Base-by-base conservation (phyloP, 2,329 filamentous ascomycete genomes). In the Alternaria rosae region DNA sequence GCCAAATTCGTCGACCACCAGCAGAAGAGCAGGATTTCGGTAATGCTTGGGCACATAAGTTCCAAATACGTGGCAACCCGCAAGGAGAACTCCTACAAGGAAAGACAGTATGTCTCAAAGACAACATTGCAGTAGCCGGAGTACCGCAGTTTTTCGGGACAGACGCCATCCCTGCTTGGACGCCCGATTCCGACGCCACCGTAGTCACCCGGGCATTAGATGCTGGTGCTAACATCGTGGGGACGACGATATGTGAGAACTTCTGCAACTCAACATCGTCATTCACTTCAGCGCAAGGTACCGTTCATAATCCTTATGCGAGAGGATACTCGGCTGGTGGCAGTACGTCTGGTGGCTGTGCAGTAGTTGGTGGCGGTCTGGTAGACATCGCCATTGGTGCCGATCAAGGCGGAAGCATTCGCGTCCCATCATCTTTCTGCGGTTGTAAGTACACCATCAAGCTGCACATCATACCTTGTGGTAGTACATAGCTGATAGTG, bases 141-240 rank as follows among this genome's bases (percentile, higher is more conserved):
- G 83, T 88, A 1, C 85, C 85, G 0, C 84, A 86, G 54, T 80
- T 86, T 56, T 81, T 83, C 43, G 85, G 86, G 0, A 87, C 82
- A 43, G 82, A 86, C 63, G 81, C 82, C 13, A 84, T 82, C 61
- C 60, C 62, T 20, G 57, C 67, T 30, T 87, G 85, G 85, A 84
- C 79, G 0, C 84, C 85, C 0, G 78, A 73, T 6, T 83, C 83
- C 3, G 86, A 88, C 70, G 85, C 86, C 0, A 86, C 84, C 0
- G 81, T 87, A 1, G 84, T 87, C 21, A 84, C 81, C 0, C 75
- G 86, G 13, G 73, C 82, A 0, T 72, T 88, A 4, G 81, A 85
- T 15, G 84, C 83, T 3, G 85, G 85, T 0, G 85, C 81, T 0
- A 70, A 81, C 44, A 82, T 88, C 15, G 77, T 81, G 8, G 83